Percentiles rank a stretch among this genome's conserved stretches.
Evolutionary conservation across 2,329 filamentous ascomycete genomes (phyloP).

Genomic region (Leptosphaerulina australis): DNA sequence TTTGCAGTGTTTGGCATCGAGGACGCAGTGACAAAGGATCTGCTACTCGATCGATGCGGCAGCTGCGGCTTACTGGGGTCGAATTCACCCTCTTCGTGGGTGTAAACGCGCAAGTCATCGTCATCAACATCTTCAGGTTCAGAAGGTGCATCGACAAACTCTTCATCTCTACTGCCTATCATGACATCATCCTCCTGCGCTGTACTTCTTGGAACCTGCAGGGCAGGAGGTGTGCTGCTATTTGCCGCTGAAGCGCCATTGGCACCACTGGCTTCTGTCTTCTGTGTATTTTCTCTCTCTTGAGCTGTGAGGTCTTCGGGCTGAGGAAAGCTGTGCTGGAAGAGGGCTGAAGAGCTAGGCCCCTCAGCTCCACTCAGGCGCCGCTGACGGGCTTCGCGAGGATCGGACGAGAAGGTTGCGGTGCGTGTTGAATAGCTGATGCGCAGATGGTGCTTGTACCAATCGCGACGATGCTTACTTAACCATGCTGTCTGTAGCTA

Average conservation of each 20-base stretch:
- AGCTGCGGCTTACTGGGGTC: constrained; percentile 15
- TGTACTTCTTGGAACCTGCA: constrained; percentile 40
- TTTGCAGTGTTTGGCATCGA: constrained; percentile 23
- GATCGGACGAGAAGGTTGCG: constrained; percentile 60
- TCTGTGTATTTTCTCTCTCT: constrained; percentile 28
- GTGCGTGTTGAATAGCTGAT: constrained; percentile 52
- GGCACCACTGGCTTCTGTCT: constrained; percentile 16
- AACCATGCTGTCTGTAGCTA: constrained; percentile 62
- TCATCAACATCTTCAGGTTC: constrained; percentile 39
- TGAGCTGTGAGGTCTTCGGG: constrained; percentile 46
- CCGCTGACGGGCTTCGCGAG: constrained; percentile 52
- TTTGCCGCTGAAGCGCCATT: constrained; percentile 27
- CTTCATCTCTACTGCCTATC: constrained; percentile 25
- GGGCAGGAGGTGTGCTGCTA: constrained; percentile 33
- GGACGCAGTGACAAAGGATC: constrained; percentile 43
- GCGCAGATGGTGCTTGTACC: constrained; percentile 62
- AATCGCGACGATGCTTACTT: constrained; percentile 66
- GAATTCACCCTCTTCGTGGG: constrained; percentile 23
- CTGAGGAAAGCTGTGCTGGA: constrained; percentile 52
- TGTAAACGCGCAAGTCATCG: constrained; percentile 27
- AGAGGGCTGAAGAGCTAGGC: constrained; percentile 48
- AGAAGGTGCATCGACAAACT: constrained; percentile 40
- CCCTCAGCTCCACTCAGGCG: constrained; percentile 51
- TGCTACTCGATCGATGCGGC: constrained; percentile 37
- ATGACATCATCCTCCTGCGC: constrained; percentile 32